These are phyloP conservation scores for Elsinoe arachidis DNA, from an alignment of 2,329 filamentous ascomycete species.

Conservation along the genomic window DNA sequence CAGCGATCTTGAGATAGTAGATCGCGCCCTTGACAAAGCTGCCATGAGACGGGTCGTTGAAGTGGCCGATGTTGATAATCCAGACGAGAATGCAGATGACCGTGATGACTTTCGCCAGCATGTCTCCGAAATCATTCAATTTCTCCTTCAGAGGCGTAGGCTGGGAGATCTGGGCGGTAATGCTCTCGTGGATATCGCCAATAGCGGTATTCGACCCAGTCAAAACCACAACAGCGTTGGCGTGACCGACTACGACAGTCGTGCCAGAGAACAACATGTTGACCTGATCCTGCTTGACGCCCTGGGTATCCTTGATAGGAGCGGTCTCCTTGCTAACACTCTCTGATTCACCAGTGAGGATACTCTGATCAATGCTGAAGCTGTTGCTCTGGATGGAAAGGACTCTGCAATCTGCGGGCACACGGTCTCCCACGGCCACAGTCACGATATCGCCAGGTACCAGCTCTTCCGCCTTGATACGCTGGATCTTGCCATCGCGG, in stretches of 20 bases:
- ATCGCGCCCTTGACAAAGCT: constrained; percentile 90
- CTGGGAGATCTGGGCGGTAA: constrained; percentile 93
- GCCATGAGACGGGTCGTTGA: constrained; percentile 88
- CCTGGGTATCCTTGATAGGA: constrained; percentile 64
- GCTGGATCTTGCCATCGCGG: constrained; percentile 69
- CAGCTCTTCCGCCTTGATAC: constrained; percentile 90
- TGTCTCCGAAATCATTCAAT: constrained; percentile 95
- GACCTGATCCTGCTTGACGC: constrained; percentile 93
- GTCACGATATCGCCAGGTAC: constrained; percentile 90
- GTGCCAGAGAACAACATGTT: constrained; percentile 99
- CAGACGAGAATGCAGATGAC: constrained; percentile 94
- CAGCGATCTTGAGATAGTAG: constrained; percentile 98
- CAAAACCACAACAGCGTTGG: constrained; percentile 79
- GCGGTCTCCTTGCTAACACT: constrained; percentile 79
- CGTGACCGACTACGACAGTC: constrained; percentile 89
- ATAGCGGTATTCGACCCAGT: constrained; percentile 90
- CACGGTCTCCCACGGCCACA: constrained; percentile 80
- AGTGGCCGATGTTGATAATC: constrained; percentile 97
- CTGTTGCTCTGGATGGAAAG: constrained; percentile 91
- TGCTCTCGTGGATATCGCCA: constrained; percentile 97
- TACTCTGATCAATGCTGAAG: constrained; percentile 93
- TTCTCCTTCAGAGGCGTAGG: constrained; percentile 97
- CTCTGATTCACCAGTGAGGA: constrained; percentile 94
- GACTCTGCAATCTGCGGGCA: constrained; percentile 89
- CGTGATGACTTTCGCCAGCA: constrained; percentile 93